Evolutionary conservation across 75 land plant species (phyloP).

Genomic region (Picea glauca): DNA sequence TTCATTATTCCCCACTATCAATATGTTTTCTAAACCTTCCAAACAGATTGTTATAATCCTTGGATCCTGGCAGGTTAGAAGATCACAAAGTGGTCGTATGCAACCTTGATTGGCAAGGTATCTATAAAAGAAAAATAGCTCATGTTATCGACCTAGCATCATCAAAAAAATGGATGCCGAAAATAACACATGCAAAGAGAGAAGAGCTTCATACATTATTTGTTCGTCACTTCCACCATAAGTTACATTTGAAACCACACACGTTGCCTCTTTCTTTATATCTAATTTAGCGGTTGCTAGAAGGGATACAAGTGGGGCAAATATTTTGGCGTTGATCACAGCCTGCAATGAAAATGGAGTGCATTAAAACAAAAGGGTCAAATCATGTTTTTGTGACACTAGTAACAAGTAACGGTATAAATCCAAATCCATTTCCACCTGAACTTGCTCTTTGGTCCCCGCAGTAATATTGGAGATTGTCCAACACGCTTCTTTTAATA

Average conservation of each 20-base stretch:
- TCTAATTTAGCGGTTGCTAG: slow-evolving; percentile 78
- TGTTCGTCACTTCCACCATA: slow-evolving; percentile 78
- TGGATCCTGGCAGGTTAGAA: slow-evolving; percentile 73
- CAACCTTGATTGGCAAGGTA: slow-evolving; percentile 73
- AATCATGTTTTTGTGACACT: no score
- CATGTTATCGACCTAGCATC: background rate
- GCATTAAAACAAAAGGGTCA: no score
- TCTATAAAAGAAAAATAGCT: slow-evolving; percentile 19
- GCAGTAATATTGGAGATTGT: slow-evolving; percentile 28
- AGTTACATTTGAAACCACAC: slow-evolving; percentile 90
- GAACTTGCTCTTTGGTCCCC: slow-evolving; percentile 25
- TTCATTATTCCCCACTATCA: slow-evolving; percentile 79
- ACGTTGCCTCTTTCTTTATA: slow-evolving; percentile 87
- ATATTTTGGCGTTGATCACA: slow-evolving; percentile 77
- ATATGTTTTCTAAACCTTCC: slow-evolving; percentile 81
- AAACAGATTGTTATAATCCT: slow-evolving; percentile 73
- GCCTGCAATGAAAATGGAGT: slow-evolving; percentile 37
- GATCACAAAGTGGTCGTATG: slow-evolving; percentile 85
- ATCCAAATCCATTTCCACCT: slow-evolving; percentile 4
- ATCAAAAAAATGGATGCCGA: background rate
- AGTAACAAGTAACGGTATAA: no score
- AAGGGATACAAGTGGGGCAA: slow-evolving; percentile 61
- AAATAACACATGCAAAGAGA: background rate
- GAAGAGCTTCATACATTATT: slow-evolving; percentile 48
- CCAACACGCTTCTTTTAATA: slow-evolving; percentile 27